phyloP scores from a whole-genome alignment of 208 protist genomes.

The Leishmania lainsoni region DNA sequence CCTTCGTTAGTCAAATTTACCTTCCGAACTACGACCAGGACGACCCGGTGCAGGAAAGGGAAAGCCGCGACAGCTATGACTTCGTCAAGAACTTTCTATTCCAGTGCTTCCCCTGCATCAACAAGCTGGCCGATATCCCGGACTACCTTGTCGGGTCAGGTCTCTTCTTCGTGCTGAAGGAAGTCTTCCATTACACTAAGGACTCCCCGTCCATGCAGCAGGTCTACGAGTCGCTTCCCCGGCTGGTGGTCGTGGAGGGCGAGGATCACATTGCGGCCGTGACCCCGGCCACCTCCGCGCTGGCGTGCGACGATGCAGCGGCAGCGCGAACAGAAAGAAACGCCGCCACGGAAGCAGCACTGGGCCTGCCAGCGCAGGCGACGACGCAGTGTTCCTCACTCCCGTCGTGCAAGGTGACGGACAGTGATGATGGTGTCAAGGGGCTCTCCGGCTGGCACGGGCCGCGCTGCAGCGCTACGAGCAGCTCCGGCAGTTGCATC shows the following conservation, averaged over 20 bases:
- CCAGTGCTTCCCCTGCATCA: conserved; percentile 87
- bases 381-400: background rate
- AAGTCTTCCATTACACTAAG: conserved; percentile 45
- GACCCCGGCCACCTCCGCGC: conserved; percentile 14
- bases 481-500: conserved; percentile 43
- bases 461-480: conserved; percentile 49
- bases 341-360: background rate
- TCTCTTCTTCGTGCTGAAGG: conserved; percentile 78
- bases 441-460: conserved; percentile 42
- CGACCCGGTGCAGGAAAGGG: conserved; percentile 74
- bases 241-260: conserved; percentile 6
- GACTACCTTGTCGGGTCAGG: conserved; percentile 80
- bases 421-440: conserved; percentile 6
- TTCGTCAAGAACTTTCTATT: conserved; percentile 90
- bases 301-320: background rate
- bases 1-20: conserved; percentile 83
- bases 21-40: conserved; percentile 73
- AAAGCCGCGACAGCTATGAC: conserved; percentile 82
- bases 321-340: background rate
- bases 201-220: conserved; percentile 24
- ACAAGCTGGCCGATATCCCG: conserved; percentile 65
- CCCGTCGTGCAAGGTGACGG: background rate
- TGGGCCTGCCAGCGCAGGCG: background rate
- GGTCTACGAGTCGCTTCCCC: conserved; percentile 21
- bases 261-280: conserved; percentile 16